Conservation (phyloP, 116 monocot species). For the Dioscorea cayenensis region DNA sequence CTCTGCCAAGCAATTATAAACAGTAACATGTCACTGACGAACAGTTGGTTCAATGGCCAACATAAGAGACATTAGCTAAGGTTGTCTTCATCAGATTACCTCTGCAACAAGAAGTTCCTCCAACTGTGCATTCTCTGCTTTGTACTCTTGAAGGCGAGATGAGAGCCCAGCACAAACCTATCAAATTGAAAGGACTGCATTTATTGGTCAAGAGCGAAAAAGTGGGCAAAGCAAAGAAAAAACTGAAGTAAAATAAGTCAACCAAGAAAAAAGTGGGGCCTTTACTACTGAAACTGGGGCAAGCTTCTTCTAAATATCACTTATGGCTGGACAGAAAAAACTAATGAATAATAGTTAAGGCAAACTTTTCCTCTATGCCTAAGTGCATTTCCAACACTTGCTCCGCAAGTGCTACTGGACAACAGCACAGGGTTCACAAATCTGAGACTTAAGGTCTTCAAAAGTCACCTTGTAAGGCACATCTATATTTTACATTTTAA, state of each 20-base stretch:
- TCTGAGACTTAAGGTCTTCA: too few species aligned
- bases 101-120: conserved; percentile 93
- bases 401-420: too few species aligned
- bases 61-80: not conserved
- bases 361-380: too few species aligned
- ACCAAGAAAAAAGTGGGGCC: not conserved
- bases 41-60: not conserved
- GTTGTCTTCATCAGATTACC: conserved; percentile 26
- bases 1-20: conserved; percentile 36
- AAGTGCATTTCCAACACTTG: too few species aligned
- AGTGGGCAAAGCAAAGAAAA: not conserved
- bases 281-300: not conserved
- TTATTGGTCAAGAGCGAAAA: conserved; percentile 1
- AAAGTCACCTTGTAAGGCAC: too few species aligned
- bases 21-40: not conserved
- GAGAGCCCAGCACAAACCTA: conserved; percentile 96
- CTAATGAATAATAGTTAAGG: too few species aligned
- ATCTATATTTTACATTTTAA: too few species aligned
- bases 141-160: conserved; percentile 97
- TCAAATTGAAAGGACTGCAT: not conserved
- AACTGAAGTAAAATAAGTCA: not conserved
- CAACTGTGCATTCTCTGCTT: conserved; percentile 87
- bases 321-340: too few species aligned
- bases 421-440: too few species aligned
- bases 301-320: not conserved